Base-by-base conservation (phyloP, 2,329 filamentous ascomycete species). In the Dactylellina cionopaga region DNA sequence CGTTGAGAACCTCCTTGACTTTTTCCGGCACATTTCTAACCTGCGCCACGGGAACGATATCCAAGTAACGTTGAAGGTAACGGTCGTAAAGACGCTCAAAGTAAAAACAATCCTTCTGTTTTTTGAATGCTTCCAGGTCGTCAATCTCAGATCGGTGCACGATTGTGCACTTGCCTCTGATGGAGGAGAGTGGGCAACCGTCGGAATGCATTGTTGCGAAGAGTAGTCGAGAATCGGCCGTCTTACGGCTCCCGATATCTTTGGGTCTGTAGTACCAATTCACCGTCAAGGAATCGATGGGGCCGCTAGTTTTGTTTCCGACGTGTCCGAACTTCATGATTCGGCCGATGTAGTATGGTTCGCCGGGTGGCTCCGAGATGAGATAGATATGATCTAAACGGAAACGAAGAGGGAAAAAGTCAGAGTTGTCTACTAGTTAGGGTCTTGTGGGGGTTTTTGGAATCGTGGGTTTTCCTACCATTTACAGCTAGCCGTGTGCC, bases 151-250 rank as follows among this genome's bases (percentile, higher is more conserved):
- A 90, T 77, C 91, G 89, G 83, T 99, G 95, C 80, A 87, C 86
- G 80, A 99, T 95, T 75, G 89, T 88, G 81, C 94, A 98, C 83
- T 96, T 96, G 76, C 95, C 95, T 78, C 95, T 92, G 76, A 99
- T 84, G 46, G 95, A 92, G 54, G 92, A 92, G 77, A 99, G 85
- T 66, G 95, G 95, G 80, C 92, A 96, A 74, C 92, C 90, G 83
- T 99, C 95, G 24, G 95, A 98, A 81, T 99, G 95, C 95, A 99
- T 99, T 27, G 95, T 96, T 74, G 92, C 94, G 81, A 94, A 97
- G 56, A 99, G 88, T 77, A 94, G 85, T 74, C 95, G 90, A 70
- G 91, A 94, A 83, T 99, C 95, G 80, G 91, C 90, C 76, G 91
- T 90, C 82, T 93, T 95, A 77, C 93, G 91, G 52, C 59, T 65